Evolutionary conservation across 805 yeast species (phyloP), one percentile per base, ranked within the genome.

Genomic region (Metschnikowia noctiluminum): DNA sequence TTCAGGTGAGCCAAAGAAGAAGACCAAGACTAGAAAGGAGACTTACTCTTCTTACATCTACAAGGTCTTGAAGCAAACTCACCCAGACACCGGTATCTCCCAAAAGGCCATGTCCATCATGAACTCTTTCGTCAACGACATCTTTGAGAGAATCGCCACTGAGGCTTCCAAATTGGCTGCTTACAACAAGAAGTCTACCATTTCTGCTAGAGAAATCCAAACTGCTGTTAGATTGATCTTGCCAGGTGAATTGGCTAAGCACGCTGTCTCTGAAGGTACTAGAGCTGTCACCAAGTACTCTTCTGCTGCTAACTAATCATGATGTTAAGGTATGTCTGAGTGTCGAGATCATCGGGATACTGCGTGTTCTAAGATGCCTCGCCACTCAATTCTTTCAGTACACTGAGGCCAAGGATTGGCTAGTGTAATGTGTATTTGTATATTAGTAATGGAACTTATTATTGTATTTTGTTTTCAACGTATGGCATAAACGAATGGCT

Each of bases 251-350:
- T 66, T 66, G 62, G 70, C 70, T 45, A 66, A 66, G 68, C 70
- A 66, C 62, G 70, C 70, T 47, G 70, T 66, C 54, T 65, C 70
- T 41, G 70, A 66, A 58, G 70, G 70, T 62, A 66, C 70, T 51
- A 66, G 70, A 65, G 69, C 70, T 59, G 70, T 66, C 51, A 66
- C 70, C 55, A 66, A 66, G 65, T 66, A 66, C 66, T 66, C 70
- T 45, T 63, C 70, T 53, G 68, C 70, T 55, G 65, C 70, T 53
- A 62, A 64, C 61, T 65, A 65, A 56, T 54, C 49, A 47, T 49
- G 48, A 49, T 47, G 51, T 44, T 39, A 42, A 51, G 47, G 53
- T 46, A 44, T 54, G 51, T 49, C 51, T 38, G 57, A 49, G 50
- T 43, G 47, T 28, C 36, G 37, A 27, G 44, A 31, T 12, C 11